Evolutionary conservation across 768 basidiomycete species (phyloP).

Genomic region (Porphyrellus cyaneotinctus): DNA sequence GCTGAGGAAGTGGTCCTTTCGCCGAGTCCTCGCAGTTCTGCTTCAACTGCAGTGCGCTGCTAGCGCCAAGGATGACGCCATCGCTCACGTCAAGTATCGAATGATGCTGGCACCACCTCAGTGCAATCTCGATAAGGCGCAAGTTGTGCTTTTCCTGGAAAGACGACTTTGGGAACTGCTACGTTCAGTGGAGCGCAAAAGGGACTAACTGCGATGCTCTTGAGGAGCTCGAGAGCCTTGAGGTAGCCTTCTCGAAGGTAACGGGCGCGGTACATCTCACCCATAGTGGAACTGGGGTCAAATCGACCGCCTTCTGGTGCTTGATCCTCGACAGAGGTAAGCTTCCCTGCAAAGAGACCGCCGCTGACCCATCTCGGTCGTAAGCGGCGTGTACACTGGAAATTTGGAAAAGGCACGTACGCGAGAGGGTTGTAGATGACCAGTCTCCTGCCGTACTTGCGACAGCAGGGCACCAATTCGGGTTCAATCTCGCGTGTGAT

Average conservation of each 20-base stretch:
- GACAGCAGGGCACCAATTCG: slow-evolving; percentile 52
- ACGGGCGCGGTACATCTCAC: slow-evolving; percentile 43
- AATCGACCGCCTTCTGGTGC: slow-evolving; percentile 40
- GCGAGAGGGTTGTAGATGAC: slow-evolving; percentile 57
- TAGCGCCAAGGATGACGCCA: slow-evolving; percentile 48
- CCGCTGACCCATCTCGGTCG: neutral
- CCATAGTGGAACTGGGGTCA: slow-evolving; percentile 35
- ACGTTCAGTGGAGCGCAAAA: neutral
- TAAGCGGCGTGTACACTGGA: neutral
- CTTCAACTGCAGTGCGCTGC: slow-evolving; percentile 41
- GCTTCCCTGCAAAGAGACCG: slow-evolving; percentile 41
- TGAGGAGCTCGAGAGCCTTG: slow-evolving; percentile 39
- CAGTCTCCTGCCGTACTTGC: slow-evolving; percentile 54
- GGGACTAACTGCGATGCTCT: slow-evolving; percentile 37
- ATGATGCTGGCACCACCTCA: slow-evolving; percentile 63
- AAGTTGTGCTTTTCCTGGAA: slow-evolving; percentile 38
- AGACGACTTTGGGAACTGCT: neutral
- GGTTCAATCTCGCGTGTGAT: slow-evolving; percentile 45
- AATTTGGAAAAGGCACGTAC: slow-evolving; percentile 22
- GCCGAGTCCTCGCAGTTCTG: slow-evolving; percentile 44
- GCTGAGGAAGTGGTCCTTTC: slow-evolving; percentile 53
- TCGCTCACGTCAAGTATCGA: slow-evolving; percentile 40
- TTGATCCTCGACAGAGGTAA: slow-evolving; percentile 32
- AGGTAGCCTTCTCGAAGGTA: slow-evolving; percentile 43
- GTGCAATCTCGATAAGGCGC: slow-evolving; percentile 49